Conservation (phyloP, 139 green algal species). For the Chlamydomonas eustigma region DNA sequence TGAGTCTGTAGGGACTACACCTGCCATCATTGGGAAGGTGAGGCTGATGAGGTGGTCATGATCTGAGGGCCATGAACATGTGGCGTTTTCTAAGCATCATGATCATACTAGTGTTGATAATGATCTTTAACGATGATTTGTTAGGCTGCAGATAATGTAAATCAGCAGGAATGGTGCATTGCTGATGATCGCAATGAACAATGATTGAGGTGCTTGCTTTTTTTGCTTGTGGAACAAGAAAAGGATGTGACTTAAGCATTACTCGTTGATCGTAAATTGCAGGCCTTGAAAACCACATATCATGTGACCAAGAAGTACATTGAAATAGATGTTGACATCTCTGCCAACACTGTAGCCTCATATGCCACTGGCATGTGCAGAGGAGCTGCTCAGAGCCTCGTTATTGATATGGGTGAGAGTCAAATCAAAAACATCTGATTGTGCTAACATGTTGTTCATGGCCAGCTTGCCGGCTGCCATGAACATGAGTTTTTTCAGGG, state of each 20-base stretch:
- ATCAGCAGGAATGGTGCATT: too few relatives aligned
- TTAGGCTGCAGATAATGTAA: too few relatives aligned
- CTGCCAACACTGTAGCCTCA: conserved; percentile 41
- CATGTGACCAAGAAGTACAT: conserved; percentile 49
- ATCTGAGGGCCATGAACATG: too few relatives aligned
- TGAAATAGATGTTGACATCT: conserved; percentile 51
- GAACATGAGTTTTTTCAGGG: too few relatives aligned
- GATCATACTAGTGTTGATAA: neutral
- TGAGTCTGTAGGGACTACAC: neutral
- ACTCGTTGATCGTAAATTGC: neutral
- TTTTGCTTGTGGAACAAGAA: neutral
- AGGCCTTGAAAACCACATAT: conserved; percentile 52
- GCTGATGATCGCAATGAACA: too few relatives aligned
- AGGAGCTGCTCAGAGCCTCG: conserved; percentile 49
- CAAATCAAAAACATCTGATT: neutral
- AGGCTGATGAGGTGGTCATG: too few relatives aligned
- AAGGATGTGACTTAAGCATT: neutral
- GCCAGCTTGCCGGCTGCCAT: neutral
- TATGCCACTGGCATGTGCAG: conserved; percentile 50
- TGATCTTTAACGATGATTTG: too few relatives aligned
- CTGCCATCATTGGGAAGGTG: too few relatives aligned
- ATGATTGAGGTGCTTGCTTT: too few relatives aligned
- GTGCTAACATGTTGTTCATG: neutral
- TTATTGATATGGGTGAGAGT: conserved; percentile 51
- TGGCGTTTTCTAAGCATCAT: too few relatives aligned